Evolutionary conservation across 306 rosid genomes (phyloP), one percentile per base, ranked within the genome.

Genomic region (Sicyos edulis): DNA sequence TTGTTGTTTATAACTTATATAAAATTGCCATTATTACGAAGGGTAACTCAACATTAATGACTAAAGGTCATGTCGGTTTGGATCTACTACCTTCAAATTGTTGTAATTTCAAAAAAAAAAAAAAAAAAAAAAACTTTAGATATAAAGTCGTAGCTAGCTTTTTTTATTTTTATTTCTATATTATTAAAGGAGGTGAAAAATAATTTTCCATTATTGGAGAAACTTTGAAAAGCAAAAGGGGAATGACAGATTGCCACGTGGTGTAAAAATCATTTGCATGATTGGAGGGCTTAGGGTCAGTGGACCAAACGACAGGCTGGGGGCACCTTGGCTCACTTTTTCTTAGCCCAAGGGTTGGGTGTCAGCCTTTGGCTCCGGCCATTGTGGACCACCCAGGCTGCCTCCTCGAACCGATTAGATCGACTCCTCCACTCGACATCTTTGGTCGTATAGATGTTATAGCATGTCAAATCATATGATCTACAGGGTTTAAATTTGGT

Each of bases 201-300:
- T 64, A 32, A 42, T 42, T 64, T 4, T 62, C 51, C 7, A 62
- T 29, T 62, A 16, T 62, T n/a, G 7, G 44, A 37, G 44, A 37
- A 37, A 37, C 44, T 37, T 37, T 32, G 44, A 37, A 37, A 37
- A 37, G 44, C 44, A 37, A 37, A 37, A 37, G 71, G 17, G 54
- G n/a, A 65, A 65, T 65, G 71, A 65, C 8, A 65, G 71, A 4
- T 11, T 6, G 71, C 71, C 54, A 65, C 71, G 71, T 65, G 71
- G 54, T 42, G 37, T 0, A 13, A 4, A 44, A 65, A 65, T 65
- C 17, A 65, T 65, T 65, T 17, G 6, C 34, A 65, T 65, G 71
- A 65, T 65, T 65, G 32, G 52, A 6, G 70, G 51, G 15, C 5
- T 1, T 16, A 10, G 59, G 11, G 26, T 17, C 11, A 16, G 69